These are phyloP conservation scores for Adansonia grandidieri DNA, from an alignment of 441 rosid genomes.

Conservation along the genomic window DNA sequence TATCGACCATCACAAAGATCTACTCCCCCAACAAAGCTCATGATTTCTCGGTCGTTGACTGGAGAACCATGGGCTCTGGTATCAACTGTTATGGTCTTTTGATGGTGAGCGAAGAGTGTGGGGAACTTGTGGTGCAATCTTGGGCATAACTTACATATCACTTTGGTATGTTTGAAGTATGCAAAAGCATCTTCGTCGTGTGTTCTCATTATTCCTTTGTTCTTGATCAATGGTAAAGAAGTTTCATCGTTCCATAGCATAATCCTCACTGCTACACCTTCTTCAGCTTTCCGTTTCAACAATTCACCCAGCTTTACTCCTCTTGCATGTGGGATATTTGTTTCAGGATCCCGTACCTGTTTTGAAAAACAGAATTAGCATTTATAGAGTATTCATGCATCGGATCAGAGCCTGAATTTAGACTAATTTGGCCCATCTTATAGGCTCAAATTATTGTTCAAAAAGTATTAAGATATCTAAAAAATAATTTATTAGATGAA, in stretches of 20 bases:
- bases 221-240: slow-evolving; percentile 74
- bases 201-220: slow-evolving; percentile 80
- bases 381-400: not conserved
- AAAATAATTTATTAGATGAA: too few relatives aligned
- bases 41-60: slow-evolving; percentile 56
- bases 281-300: slow-evolving; percentile 69
- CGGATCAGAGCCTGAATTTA: too few relatives aligned
- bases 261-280: slow-evolving; percentile 83
- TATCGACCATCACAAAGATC: slow-evolving; percentile 86
- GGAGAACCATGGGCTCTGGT: slow-evolving; percentile 31
- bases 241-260: slow-evolving; percentile 91
- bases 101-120: slow-evolving; percentile 84
- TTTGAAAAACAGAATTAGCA: not conserved
- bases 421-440: too few relatives aligned
- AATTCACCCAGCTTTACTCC: slow-evolving; percentile 76
- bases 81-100: slow-evolving; percentile 77
- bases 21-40: slow-evolving; percentile 83
- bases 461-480: too few relatives aligned
- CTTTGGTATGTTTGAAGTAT: slow-evolving; percentile 71
- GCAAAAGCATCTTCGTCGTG: slow-evolving; percentile 72
- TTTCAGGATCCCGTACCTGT: slow-evolving; percentile 69
- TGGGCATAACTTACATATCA: slow-evolving; percentile 73
- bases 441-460: too few relatives aligned
- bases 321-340: slow-evolving; percentile 61
- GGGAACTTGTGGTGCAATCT: slow-evolving; percentile 75